Evolutionary conservation across 371 early-diverging fungal species (phyloP).

Genomic region (Apophysomyces elegans): DNA sequence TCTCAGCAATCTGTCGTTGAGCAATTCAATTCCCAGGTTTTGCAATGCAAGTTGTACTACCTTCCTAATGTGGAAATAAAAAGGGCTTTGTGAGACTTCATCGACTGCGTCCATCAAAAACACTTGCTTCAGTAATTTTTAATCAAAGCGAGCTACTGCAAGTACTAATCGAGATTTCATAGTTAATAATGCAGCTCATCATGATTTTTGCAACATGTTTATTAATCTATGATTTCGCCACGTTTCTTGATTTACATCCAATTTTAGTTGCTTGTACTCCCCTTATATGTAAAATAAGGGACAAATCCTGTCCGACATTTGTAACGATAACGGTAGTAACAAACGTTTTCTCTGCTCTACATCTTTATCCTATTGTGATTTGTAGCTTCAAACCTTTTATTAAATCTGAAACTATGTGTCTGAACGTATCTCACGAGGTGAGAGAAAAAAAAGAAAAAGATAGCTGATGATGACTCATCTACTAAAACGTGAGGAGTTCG

Average conservation of each 20-base stretch:
- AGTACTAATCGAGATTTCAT: too few species aligned
- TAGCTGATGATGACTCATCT: too few species aligned
- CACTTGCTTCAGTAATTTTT: background rate
- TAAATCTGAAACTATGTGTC: too few species aligned
- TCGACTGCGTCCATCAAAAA: background rate
- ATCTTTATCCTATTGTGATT: too few species aligned
- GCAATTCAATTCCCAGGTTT: conserved; percentile 5
- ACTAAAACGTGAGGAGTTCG: too few species aligned
- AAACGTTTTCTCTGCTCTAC: background rate
- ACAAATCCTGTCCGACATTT: background rate
- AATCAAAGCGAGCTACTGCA: too few species aligned
- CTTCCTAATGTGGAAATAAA: background rate
- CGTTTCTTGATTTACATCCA: background rate
- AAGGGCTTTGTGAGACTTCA: background rate
- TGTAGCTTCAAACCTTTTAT: too few species aligned
- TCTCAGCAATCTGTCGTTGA: conserved; percentile 3
- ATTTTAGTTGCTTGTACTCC: conserved; percentile 1
- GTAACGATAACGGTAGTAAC: background rate
- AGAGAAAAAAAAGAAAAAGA: too few species aligned
- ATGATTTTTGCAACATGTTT: too few species aligned
- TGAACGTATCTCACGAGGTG: too few species aligned
- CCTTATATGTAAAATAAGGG: conserved; percentile 11
- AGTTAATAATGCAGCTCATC: too few species aligned
- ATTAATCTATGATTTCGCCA: too few species aligned
- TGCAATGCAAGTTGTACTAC: background rate